Base-by-base conservation (phyloP, 441 rosid species). In the Hypseocharis bilobata region DNA sequence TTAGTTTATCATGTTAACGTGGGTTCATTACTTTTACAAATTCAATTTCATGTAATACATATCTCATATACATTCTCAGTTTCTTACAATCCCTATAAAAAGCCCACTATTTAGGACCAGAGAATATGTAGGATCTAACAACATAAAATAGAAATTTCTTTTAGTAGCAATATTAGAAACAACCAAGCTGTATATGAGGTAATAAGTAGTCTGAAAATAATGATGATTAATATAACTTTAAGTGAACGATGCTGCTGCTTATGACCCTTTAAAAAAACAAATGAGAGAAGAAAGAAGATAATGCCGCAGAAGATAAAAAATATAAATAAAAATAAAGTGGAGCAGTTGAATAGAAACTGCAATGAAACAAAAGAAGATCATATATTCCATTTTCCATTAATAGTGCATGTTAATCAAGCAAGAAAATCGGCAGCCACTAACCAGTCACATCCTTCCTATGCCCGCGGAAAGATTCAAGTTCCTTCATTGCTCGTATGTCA, bases 401-500 rank as follows among this genome's bases (percentile, higher is more conserved):
- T 26, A 57, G 26, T 14, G 17, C 22, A 52, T 10, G 4, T 28
- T 26, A 29, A 29, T 29, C 38, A 65, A 69, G 61, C 26, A 28
- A 60, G 61, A 30, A 26, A 60, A 72, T n/a, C n/a, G 59, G 59
- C 11, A 70, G 57, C 58, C 58, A 79, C 98, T 80, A 74, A 92
- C 98, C 81, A 72, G 92, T 90, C 61, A 93, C 91, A 74, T 93
- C 97, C 81, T 93, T 93, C 27, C 80, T 81, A 66, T 93, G 95
- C 14, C 98, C 95, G 54, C 95, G 95, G 76, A 88, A 93, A 66
- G 98, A 90, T 76, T 93, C 93, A 77, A 93, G 97, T 81, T 88
- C 98, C 81, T 93, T 93, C 97, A 93, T 93, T 61, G 97, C 91
- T 73, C 97, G 84, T 60, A 93, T 86, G 72, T 93, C 98, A 76